Evolutionary conservation across 2,329 filamentous ascomycete species (phyloP).

Genomic region (Sporothrix humicola): DNA sequence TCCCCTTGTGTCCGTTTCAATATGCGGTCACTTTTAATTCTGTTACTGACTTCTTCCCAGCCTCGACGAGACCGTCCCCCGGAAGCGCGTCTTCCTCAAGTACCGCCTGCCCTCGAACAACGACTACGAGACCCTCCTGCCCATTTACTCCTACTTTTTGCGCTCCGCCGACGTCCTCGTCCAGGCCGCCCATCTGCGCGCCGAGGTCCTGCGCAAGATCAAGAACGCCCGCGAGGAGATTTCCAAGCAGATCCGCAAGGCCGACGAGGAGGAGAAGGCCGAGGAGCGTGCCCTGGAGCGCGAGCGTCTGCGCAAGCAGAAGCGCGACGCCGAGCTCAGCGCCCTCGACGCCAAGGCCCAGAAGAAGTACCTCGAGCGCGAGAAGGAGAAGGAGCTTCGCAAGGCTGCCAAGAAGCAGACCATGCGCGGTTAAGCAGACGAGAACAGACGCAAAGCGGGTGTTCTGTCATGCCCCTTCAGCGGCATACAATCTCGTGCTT

Average conservation of each 20-base stretch:
- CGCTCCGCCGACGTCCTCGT: slow-evolving; percentile 84
- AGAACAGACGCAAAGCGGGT: neutral
- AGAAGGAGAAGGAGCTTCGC: slow-evolving; percentile 74
- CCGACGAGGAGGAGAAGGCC: slow-evolving; percentile 78
- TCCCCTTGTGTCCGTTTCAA: slow-evolving; percentile 33
- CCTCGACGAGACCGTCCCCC: slow-evolving; percentile 80
- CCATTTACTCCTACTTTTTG: slow-evolving; percentile 81
- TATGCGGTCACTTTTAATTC: neutral
- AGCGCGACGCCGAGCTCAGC: slow-evolving; percentile 82
- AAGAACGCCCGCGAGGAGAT: slow-evolving; percentile 79
- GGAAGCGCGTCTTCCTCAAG: slow-evolving; percentile 85
- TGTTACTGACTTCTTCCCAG: slow-evolving; percentile 49
- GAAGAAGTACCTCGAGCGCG: slow-evolving; percentile 82
- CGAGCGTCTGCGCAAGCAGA: slow-evolving; percentile 81
- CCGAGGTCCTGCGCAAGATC: slow-evolving; percentile 87
- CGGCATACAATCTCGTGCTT: neutral
- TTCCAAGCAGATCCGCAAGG: slow-evolving; percentile 77
- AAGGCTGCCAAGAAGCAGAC: slow-evolving; percentile 62
- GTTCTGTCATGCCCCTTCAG: no score
- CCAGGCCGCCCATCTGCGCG: slow-evolving; percentile 79
- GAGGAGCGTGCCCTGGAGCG: slow-evolving; percentile 76
- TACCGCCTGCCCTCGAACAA: slow-evolving; percentile 70
- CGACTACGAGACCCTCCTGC: slow-evolving; percentile 69
- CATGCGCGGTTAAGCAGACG: slow-evolving; percentile 51
- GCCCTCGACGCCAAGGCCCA: slow-evolving; percentile 80